These are phyloP conservation scores for Eucalyptus pauciflora DNA, from an alignment of 345 rosid species.

Conservation along the genomic window DNA sequence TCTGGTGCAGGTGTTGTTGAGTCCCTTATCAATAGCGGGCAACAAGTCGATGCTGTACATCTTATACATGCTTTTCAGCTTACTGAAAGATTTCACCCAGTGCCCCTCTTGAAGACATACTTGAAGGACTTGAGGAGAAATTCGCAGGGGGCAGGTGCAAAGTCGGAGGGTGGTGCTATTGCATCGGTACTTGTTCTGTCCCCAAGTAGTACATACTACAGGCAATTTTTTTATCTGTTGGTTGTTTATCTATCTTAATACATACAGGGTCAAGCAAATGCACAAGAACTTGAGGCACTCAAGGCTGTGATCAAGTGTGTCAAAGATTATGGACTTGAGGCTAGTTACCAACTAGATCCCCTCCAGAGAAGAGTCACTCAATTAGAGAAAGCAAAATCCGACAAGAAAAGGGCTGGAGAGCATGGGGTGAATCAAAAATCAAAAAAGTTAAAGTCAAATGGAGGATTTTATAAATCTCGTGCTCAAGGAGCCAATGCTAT, in stretches of 20 bases:
- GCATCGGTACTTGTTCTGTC: conserved; percentile 17
- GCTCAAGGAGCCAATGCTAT: background rate
- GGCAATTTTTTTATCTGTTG: background rate
- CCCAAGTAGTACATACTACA: background rate
- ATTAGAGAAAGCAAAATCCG: conserved; percentile 32
- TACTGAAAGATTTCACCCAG: conserved; percentile 35
- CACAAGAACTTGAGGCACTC: conserved; percentile 40
- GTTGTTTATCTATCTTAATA: background rate
- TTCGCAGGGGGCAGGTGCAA: conserved; percentile 34
- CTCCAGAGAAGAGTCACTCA: conserved; percentile 43
- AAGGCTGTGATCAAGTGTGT: conserved; percentile 38
- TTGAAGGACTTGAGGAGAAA: conserved; percentile 44
- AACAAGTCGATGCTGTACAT: conserved; percentile 44
- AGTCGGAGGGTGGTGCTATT: conserved; percentile 8
- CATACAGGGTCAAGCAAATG: conserved; percentile 28
- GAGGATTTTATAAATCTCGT: conserved; percentile 23
- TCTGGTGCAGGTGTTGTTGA: conserved; percentile 34
- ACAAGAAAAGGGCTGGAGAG: conserved; percentile 30
- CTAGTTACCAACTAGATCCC: conserved; percentile 41
- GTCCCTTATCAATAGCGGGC: conserved; percentile 27
- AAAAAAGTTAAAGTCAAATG: conserved; percentile 25
- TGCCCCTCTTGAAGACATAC: conserved; percentile 41
- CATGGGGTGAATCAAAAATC: conserved; percentile 14
- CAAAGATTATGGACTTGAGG: conserved; percentile 40
- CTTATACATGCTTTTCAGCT: conserved; percentile 47